These are phyloP conservation scores for Acanthamoeba healyi DNA, from an alignment of 208 protist species.

Conservation along the genomic window DNA sequence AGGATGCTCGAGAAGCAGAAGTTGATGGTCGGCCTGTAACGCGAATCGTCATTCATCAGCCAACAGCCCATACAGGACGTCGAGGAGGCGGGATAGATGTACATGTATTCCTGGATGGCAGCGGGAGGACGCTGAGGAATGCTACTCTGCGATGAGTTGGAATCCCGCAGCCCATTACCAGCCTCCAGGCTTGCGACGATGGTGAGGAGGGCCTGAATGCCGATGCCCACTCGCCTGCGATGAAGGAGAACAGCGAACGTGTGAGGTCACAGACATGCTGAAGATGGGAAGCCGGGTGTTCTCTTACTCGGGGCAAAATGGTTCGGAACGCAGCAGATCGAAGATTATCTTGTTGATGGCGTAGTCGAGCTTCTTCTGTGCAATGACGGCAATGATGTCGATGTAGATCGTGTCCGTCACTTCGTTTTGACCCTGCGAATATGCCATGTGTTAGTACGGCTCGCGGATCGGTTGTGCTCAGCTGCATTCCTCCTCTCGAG, in stretches of 20 bases:
- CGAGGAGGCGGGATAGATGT: background rate
- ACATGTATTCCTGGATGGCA: constrained; percentile 31
- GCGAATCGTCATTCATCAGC: no score
- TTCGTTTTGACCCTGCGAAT: background rate
- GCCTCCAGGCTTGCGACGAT: background rate
- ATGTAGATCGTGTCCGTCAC: constrained; percentile 40
- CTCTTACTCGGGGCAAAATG: constrained; percentile 65
- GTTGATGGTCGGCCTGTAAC: constrained; percentile 68
- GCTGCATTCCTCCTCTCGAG: no score
- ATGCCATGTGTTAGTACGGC: no score
- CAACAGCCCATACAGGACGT: no score
- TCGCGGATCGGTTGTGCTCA: no score
- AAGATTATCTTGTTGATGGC: constrained; percentile 54
- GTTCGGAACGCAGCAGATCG: constrained; percentile 5
- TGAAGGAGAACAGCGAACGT: background rate
- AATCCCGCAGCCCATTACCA: background rate
- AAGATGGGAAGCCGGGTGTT: no score
- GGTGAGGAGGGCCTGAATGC: background rate
- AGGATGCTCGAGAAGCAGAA: constrained; percentile 64
- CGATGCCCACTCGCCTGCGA: constrained; percentile 30
- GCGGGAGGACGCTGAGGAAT: constrained; percentile 7
- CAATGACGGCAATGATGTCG: constrained; percentile 64
- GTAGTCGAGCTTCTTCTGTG: constrained; percentile 65
- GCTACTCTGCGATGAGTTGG: background rate
- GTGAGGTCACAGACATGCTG: background rate